phyloP scores from a whole-genome alignment of 1,139 yeast species.

The Candida pseudoviswanathii region DNA sequence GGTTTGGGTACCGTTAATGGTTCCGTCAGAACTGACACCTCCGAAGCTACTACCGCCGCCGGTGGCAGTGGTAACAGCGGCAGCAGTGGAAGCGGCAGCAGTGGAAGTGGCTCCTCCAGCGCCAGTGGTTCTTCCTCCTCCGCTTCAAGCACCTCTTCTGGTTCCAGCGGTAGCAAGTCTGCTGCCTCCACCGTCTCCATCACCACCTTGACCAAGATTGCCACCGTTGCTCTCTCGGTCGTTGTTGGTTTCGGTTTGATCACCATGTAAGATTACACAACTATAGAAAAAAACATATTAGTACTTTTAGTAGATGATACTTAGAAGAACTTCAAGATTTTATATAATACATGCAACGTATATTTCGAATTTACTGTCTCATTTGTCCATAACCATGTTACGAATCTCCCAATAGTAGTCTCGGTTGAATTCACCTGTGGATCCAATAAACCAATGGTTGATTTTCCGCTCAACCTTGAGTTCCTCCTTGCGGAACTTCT shows the following conservation, averaged over 20 bases:
- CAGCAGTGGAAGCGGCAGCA: constrained; percentile 22
- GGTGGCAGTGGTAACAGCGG: constrained; percentile 21
- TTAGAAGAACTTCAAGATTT: too few species aligned
- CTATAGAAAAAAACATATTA: background rate
- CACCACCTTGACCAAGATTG: constrained; percentile 15
- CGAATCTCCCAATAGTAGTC: constrained; percentile 58
- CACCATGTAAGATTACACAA: constrained; percentile 16
- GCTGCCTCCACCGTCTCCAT: constrained; percentile 18
- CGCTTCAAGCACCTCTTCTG: constrained; percentile 16
- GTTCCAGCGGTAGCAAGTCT: constrained; percentile 15
- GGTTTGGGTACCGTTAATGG: constrained; percentile 43
- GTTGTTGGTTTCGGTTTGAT: constrained; percentile 24
- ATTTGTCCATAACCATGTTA: constrained; percentile 50
- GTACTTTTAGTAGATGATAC: background rate
- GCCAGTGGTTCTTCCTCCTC: constrained; percentile 18
- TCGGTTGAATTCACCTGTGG: constrained; percentile 29
- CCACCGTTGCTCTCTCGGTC: constrained; percentile 25
- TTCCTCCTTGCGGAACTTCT: constrained; percentile 53
- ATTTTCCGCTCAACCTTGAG: constrained; percentile 49
- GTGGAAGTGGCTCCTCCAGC: constrained; percentile 18
- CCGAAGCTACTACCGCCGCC: constrained; percentile 34
- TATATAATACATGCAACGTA: background rate
- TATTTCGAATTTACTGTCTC: too few species aligned
- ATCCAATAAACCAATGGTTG: constrained; percentile 49
- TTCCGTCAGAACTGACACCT: constrained; percentile 28